These are phyloP conservation scores for Phaseolus coccineus DNA, from an alignment of 331 rosid species.

Conservation along the genomic window DNA sequence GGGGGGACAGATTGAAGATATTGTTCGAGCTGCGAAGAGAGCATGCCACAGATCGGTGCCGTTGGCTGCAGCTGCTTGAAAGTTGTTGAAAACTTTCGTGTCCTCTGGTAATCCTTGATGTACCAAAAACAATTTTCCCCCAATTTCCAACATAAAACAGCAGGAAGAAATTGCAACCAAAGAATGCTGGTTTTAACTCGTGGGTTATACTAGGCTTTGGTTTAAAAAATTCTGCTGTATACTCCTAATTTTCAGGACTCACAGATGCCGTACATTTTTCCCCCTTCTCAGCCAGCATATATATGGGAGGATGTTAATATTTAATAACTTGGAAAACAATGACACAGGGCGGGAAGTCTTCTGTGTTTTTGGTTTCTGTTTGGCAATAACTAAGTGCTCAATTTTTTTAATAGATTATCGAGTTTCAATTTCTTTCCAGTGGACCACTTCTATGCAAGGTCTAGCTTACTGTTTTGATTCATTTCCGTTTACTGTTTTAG, in stretches of 20 bases:
- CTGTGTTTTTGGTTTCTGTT: conserved; percentile 28
- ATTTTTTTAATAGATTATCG: conserved; percentile 28
- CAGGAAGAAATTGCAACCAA: conserved; percentile 17
- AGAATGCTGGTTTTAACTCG: conserved; percentile 36
- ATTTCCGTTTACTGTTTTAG: background rate
- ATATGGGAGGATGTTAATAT: conserved; percentile 42
- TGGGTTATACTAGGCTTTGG: conserved; percentile 29
- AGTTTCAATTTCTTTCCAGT: conserved; percentile 13
- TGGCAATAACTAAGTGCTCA: conserved; percentile 28
- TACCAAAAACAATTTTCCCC: conserved; percentile 25
- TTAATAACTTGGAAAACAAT: conserved; percentile 49
- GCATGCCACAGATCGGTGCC: conserved; percentile 82
- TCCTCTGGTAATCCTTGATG: conserved; percentile 34
- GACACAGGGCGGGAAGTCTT: conserved; percentile 33
- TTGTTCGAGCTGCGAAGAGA: conserved; percentile 96
- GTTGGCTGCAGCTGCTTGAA: conserved; percentile 76
- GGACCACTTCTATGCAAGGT: background rate
- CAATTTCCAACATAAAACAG: conserved; percentile 23
- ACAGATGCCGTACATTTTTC: conserved; percentile 35
- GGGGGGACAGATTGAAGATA: conserved; percentile 81
- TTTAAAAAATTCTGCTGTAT: conserved; percentile 38
- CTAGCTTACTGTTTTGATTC: background rate
- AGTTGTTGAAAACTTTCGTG: conserved; percentile 35
- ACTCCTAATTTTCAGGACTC: conserved; percentile 51
- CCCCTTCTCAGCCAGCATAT: conserved; percentile 31